Percentiles rank a stretch among this genome's conserved stretches.
Conservation (phyloP, 257 asterid species). For the Solanum raphanifolium region DNA sequence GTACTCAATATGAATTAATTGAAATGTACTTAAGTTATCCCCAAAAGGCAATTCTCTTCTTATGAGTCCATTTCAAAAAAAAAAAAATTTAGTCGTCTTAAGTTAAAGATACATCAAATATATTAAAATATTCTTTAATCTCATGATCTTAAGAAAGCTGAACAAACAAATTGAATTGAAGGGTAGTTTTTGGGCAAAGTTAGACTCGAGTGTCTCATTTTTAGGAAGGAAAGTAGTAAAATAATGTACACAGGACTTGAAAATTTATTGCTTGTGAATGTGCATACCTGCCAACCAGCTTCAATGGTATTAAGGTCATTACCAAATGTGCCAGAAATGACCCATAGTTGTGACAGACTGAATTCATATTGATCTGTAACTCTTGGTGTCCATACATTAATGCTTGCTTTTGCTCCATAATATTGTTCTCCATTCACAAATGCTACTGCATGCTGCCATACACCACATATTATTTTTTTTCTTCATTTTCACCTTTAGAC, state of each 20-base stretch:
- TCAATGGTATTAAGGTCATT: slow-evolving; percentile 95
- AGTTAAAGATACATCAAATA: not conserved
- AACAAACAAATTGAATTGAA: not conserved
- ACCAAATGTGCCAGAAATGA: slow-evolving; percentile 85
- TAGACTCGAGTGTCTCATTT: not conserved
- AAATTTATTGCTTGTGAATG: not conserved
- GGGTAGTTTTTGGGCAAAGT: not conserved
- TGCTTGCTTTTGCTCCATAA: slow-evolving; percentile 87
- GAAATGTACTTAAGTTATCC: not conserved
- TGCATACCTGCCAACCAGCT: slow-evolving; percentile 97
- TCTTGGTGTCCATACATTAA: slow-evolving; percentile 87
- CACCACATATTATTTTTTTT: not conserved
- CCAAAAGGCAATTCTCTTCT: not conserved
- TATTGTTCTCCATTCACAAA: slow-evolving; percentile 78
- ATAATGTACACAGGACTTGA: not conserved
- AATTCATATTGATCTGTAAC: slow-evolving; percentile 80
- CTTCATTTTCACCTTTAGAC: not conserved
- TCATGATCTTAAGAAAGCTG: not conserved
- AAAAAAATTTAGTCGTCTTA: no score
- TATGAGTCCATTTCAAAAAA: not conserved
- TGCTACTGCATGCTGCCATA: slow-evolving; percentile 80
- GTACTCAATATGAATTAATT: not conserved
- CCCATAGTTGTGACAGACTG: slow-evolving; percentile 87
- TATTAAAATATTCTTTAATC: no score
- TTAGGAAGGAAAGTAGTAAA: not conserved